Evolutionary conservation across 2,329 filamentous ascomycete genomes (phyloP).

Genomic region (Trichoderma sp.): DNA sequence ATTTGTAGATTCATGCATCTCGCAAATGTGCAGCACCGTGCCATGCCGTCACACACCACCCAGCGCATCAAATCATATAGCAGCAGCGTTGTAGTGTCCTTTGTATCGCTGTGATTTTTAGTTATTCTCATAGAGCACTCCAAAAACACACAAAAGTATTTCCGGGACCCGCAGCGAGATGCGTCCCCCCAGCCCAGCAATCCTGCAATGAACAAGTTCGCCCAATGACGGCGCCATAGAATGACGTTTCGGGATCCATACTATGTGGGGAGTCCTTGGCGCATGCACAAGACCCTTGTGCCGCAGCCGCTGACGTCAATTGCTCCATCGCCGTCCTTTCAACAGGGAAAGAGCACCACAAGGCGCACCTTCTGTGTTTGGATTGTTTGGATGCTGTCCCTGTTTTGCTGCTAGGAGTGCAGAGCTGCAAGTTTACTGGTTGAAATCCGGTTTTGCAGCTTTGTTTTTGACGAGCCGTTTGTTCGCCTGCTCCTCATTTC

Average conservation of each 20-base stretch:
- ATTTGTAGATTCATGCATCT: neutral
- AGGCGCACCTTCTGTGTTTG: constrained; percentile 9
- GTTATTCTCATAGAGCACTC: neutral
- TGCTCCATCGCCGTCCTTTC: neutral
- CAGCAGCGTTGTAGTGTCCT: neutral
- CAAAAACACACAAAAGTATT: neutral
- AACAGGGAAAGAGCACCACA: constrained; percentile 1
- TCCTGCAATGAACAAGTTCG: constrained; percentile 13
- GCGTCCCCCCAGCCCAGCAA: constrained; percentile 1
- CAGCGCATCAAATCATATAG: neutral
- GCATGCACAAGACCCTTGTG: constrained; percentile 18
- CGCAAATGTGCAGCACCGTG: neutral
- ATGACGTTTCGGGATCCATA: constrained; percentile 22
- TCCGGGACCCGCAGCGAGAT: neutral
- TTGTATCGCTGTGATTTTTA: neutral
- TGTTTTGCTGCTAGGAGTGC: neutral
- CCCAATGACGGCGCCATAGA: constrained; percentile 16
- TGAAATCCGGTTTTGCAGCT: neutral
- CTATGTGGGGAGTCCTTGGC: neutral
- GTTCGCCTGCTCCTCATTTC: neutral
- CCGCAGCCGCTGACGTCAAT: constrained; percentile 25
- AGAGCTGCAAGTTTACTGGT: neutral
- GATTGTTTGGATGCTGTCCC: neutral
- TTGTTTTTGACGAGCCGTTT: neutral
- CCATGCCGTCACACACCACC: neutral